Evolutionary conservation across 1,284 basidiomycete genomes (phyloP), one percentile per base, ranked within the genome.

Genomic region (Trichosporon ovoides): DNA sequence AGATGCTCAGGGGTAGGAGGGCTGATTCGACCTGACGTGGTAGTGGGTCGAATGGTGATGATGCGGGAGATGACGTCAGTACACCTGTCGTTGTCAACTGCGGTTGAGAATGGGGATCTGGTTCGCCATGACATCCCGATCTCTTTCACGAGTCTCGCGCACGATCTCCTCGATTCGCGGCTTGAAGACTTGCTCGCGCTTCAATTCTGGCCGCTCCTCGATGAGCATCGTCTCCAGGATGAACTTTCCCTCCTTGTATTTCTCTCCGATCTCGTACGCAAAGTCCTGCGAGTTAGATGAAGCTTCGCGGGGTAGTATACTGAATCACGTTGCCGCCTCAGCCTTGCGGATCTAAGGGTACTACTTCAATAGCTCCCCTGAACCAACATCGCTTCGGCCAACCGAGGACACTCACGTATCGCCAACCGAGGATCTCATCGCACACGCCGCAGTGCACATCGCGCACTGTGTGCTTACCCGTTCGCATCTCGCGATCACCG

Each of bases 171-270:
- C 73, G 51, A 75, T 74, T 16, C 64, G 49, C 7, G 69, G 67
- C 48, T 56, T 51, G 31, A 59, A 59, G 16, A 50, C 55, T 12
- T 54, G 38, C 33, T 64, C 63, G 13, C 60, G 60, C 57, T 70
- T 70, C 22, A 36, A 36, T 57, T 76, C 74, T 10, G 68, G 66
- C 33, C 64, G 67, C 61, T 80, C 78, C 19, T 63, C 66, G 68
- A 94, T 86, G 69, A 93, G 82, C 71, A 89, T 89, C 71, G 90
- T 87, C 78, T 98, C 95, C 59, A 98, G 87, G 74, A 98, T 98
- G 76, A 85, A 97, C 80, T 94, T 94, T 74, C 92, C 92, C 80
- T 98, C 95, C 76, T 98, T 98, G 83, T 98, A 98, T 77, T 90
- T 92, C 81, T 98, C 94, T 13, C 84, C 83, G 9, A 81, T 72